A percentile compares a stretch with the other conserved stretches of the same genome.
These are phyloP conservation scores for Trichoderma brevicompactum DNA, from an alignment of 2,329 filamentous ascomycete species.

Conservation along the genomic window DNA sequence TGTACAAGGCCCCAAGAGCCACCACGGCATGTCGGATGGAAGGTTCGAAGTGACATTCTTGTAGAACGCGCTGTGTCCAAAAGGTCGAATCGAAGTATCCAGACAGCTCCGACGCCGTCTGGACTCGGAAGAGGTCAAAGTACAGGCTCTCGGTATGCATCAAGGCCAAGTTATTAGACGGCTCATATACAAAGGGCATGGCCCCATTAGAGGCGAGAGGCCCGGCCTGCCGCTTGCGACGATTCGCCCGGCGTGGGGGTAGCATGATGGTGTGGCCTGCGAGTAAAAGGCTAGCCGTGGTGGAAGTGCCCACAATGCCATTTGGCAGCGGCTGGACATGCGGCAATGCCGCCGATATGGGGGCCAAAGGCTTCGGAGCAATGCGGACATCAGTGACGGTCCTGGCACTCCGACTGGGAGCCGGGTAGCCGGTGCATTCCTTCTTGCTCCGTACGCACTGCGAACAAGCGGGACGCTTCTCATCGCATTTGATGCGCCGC, in stretches of 20 bases:
- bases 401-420: constrained; percentile 54
- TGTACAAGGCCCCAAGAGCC: constrained; percentile 68
- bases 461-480: constrained; percentile 62
- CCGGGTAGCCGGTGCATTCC: constrained; percentile 65
- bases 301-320: constrained; percentile 28
- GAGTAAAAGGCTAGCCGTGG: constrained; percentile 29
- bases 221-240: constrained; percentile 27
- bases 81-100: constrained; percentile 70
- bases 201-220: constrained; percentile 22
- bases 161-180: constrained; percentile 52
- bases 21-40: constrained; percentile 68
- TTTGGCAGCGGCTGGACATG: constrained; percentile 1
- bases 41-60: constrained; percentile 64
- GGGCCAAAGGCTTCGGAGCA: constrained; percentile 50
- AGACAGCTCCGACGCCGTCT: constrained; percentile 65
- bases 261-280: constrained; percentile 34
- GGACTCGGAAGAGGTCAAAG: constrained; percentile 64
- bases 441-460: constrained; percentile 65
- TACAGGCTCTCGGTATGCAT: constrained; percentile 59
- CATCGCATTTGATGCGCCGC: constrained; percentile 69
- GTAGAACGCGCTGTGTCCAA: constrained; percentile 66
- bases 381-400: constrained; percentile 55
- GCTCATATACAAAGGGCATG: constrained; percentile 47
- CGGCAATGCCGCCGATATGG: neutral
- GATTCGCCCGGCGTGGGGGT: constrained; percentile 41